Percentiles rank a stretch among this genome's conserved stretches.
phyloP scores from a whole-genome alignment of 345 rosid species.

The Clausena lansium region DNA sequence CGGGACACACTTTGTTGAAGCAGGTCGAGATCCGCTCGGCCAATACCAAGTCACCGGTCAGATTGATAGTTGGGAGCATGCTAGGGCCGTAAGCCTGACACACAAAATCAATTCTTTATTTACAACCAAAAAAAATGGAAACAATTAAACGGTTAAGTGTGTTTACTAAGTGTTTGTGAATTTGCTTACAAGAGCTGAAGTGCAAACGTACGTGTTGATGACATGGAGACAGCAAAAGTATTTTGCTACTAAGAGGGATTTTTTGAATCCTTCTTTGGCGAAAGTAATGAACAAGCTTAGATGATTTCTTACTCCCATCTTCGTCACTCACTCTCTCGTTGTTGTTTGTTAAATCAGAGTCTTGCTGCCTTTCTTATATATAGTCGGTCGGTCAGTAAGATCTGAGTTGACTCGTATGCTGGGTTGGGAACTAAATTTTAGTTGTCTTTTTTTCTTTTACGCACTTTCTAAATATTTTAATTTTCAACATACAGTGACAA shows the following conservation, averaged over 20 bases:
- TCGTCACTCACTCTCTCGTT: not conserved
- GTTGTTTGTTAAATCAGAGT: no score
- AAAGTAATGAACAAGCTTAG: not conserved
- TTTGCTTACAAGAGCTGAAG: conserved; percentile 39
- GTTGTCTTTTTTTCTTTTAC: no score
- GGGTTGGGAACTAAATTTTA: no score
- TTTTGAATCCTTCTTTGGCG: conserved; percentile 23
- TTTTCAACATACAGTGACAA: no score
- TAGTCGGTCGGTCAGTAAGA: no score
- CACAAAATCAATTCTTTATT: not conserved
- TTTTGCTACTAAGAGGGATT: conserved; percentile 25
- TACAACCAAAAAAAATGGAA: not conserved
- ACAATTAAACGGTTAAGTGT: no score
- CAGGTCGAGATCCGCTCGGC: conserved; percentile 53
- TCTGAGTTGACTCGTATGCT: no score
- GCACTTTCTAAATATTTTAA: no score
- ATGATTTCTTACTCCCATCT: not conserved
- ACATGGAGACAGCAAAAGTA: conserved; percentile 49
- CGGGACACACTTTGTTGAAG: conserved; percentile 45
- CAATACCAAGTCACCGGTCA: conserved; percentile 45
- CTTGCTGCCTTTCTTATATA: no score
- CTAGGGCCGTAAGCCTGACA: conserved; percentile 67
- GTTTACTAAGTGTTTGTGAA: not conserved
- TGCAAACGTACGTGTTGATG: conserved; percentile 42
- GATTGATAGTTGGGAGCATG: conserved; percentile 63